phyloP scores from a whole-genome alignment of 306 rosid genomes.

The apple (Malus domestica) region DNA sequence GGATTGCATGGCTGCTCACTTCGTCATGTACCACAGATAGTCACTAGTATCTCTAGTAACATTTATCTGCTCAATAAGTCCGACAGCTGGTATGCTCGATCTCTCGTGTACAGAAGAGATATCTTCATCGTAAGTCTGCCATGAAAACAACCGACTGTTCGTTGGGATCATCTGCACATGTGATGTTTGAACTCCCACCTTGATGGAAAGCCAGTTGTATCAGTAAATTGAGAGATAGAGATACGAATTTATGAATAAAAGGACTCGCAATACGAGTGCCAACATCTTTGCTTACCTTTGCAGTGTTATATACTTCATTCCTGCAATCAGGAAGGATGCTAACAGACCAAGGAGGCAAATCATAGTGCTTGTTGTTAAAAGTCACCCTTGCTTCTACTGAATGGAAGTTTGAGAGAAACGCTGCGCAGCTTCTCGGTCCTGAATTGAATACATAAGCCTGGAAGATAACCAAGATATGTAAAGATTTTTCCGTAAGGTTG shows the following conservation, averaged over 20 bases:
- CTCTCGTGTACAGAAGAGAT: slow-evolving; percentile 52
- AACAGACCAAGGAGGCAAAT: slow-evolving; percentile 92
- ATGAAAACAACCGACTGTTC: slow-evolving; percentile 45
- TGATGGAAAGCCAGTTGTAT: slow-evolving; percentile 25
- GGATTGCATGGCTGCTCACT: slow-evolving; percentile 36
- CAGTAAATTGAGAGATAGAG: slow-evolving; percentile 8
- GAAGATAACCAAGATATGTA: slow-evolving; percentile 17
- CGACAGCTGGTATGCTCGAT: slow-evolving; percentile 44
- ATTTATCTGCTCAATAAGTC: slow-evolving; percentile 77
- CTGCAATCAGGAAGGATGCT: slow-evolving; percentile 96
- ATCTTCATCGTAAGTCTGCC: slow-evolving; percentile 80
- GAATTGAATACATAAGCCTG: slow-evolving; percentile 82
- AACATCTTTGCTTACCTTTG: slow-evolving; percentile 45
- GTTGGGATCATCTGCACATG: slow-evolving; percentile 58
- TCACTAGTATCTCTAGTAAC: slow-evolving; percentile 80
- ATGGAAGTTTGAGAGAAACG: slow-evolving; percentile 76
- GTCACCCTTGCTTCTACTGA: slow-evolving; percentile 45
- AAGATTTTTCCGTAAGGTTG: slow-evolving; percentile 10
- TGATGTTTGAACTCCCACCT: slow-evolving; percentile 75
- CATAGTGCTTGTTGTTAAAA: slow-evolving; percentile 63
- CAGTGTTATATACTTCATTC: slow-evolving; percentile 72
- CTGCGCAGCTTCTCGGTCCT: slow-evolving; percentile 58
- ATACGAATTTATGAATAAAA: neutral
- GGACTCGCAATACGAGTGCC: neutral
- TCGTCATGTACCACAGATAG: slow-evolving; percentile 91